Base-by-base conservation (phyloP, 2,329 filamentous ascomycete genomes). In the Aspergillus sp. region DNA sequence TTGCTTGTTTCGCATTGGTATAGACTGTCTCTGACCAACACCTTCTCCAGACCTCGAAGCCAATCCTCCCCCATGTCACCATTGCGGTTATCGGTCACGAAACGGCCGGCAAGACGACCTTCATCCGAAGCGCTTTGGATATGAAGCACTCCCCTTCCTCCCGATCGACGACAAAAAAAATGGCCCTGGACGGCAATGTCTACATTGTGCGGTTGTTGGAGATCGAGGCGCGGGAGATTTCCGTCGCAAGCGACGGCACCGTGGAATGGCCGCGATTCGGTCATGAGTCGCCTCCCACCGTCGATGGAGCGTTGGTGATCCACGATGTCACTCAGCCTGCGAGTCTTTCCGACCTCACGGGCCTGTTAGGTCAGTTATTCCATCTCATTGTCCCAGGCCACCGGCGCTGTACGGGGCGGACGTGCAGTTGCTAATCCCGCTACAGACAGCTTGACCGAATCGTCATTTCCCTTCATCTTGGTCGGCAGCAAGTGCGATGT, bases 401-500 rank as follows among this genome's bases (percentile, higher is more conserved):
- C 24, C 20, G 35, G 41, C 30, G 30, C 43, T 45, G 44, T 42
- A 38, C 8, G 26, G 26, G n/a, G n/a, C 22, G 22, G 9, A 30
- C 10, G 26, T 8, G 9, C 26, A 30, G 51, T 36, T 50, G 38
- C 55, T 60, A 20, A 60, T 45, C 46, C 38, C 49, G 42, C 16
- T 60, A 63, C 69, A 95, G 91, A 84, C 74, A 86, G 87, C 40
- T 79, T 95, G 47, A 82, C 84, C 52, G 87, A 86, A 62, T 85
- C 87, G 16, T 80, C 81, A 20, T 74, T 95, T 36, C 90, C 92
- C 8, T 88, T 87, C 49, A 81, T 93, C 56, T 81, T 96, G 40
- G 89, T 95, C 47, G 90, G 90, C 50, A 93, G 87, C 70, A 96
- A 96, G 78, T 95, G 90, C 76, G 93, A 96, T 70, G 82, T 85